These are phyloP conservation scores for Candida silvatica DNA, from an alignment of 805 yeast genomes.

Conservation along the genomic window DNA sequence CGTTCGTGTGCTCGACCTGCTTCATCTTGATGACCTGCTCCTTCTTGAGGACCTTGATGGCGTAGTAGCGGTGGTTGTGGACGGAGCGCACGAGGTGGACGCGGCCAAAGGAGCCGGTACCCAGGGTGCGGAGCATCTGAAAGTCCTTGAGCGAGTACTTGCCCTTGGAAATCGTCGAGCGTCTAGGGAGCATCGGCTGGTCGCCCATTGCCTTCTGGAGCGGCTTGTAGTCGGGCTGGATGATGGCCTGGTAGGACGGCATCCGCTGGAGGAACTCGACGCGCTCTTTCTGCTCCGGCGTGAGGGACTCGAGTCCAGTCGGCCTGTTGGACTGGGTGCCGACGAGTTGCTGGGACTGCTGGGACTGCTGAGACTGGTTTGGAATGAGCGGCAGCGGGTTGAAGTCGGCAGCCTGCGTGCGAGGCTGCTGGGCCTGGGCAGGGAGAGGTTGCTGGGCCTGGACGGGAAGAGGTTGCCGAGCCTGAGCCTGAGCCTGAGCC, in stretches of 20 bases:
- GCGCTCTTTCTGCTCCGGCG: conserved; percentile 22
- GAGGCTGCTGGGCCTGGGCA: background rate
- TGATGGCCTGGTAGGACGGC: conserved; percentile 29
- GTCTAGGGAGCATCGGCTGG: conserved; percentile 21
- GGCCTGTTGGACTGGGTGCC: conserved; percentile 3
- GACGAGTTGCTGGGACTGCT: conserved; percentile 5
- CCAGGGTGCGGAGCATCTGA: conserved; percentile 47
- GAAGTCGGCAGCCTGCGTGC: no score
- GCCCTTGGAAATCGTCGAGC: conserved; percentile 41
- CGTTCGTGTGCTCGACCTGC: conserved; percentile 58
- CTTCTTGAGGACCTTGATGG: conserved; percentile 50
- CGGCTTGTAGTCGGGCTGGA: conserved; percentile 23
- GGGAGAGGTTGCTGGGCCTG: conserved; percentile 1
- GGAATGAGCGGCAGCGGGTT: background rate
- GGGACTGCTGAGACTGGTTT: conserved; percentile 3
- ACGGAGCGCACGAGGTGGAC: conserved; percentile 51
- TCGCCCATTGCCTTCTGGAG: conserved; percentile 20
- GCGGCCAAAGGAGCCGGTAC: conserved; percentile 55
- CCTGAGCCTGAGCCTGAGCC: conserved; percentile 7
- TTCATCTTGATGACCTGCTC: conserved; percentile 51
- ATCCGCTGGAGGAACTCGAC: conserved; percentile 22
- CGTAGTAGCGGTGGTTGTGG: conserved; percentile 52
- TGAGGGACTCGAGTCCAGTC: conserved; percentile 6
- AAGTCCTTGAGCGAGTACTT: conserved; percentile 49
- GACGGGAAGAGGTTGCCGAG: conserved; percentile 2